Evolutionary conservation across 768 basidiomycete genomes (phyloP).

Genomic region (Hysterangium stoloniferum): DNA sequence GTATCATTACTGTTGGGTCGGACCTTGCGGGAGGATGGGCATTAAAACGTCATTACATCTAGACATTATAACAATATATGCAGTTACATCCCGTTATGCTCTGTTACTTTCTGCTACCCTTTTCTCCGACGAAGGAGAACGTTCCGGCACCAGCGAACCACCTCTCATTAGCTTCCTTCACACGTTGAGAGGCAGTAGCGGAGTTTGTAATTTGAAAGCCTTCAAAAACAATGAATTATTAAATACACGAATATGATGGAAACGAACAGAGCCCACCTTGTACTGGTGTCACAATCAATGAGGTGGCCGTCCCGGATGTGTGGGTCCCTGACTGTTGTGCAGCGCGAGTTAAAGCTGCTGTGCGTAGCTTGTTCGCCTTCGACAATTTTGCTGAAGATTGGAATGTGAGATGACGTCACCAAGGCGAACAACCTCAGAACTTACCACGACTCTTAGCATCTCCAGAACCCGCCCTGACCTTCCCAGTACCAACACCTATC

Average conservation of each 20-base stretch:
- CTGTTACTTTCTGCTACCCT: slow-evolving; percentile 24
- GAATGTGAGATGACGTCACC: background rate
- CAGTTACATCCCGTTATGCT: slow-evolving; percentile 1
- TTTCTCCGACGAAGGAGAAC: slow-evolving; percentile 70
- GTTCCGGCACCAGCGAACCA: slow-evolving; percentile 83
- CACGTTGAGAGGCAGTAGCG: slow-evolving; percentile 72
- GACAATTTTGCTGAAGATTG: slow-evolving; percentile 77
- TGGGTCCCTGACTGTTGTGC: slow-evolving; percentile 43
- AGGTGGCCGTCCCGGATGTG: slow-evolving; percentile 81
- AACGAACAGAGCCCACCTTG: slow-evolving; percentile 75
- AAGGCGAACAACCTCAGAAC: slow-evolving; percentile 18
- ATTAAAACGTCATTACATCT: background rate
- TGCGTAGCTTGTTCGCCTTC: slow-evolving; percentile 87
- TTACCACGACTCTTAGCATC: slow-evolving; percentile 88
- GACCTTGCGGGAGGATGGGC: background rate
- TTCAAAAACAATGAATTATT: slow-evolving; percentile 23
- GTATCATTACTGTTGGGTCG: background rate
- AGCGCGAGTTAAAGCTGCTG: slow-evolving; percentile 72
- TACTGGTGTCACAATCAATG: slow-evolving; percentile 88
- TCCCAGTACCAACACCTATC: slow-evolving; percentile 83
- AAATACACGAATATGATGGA: slow-evolving; percentile 5
- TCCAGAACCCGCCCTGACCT: slow-evolving; percentile 79
- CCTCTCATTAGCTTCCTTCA: slow-evolving; percentile 92
- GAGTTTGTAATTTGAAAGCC: slow-evolving; percentile 95
- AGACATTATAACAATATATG: slow-evolving; percentile 2